Conservation (phyloP, 805 yeast species). For the Kluyveromyces wickerhamii region DNA sequence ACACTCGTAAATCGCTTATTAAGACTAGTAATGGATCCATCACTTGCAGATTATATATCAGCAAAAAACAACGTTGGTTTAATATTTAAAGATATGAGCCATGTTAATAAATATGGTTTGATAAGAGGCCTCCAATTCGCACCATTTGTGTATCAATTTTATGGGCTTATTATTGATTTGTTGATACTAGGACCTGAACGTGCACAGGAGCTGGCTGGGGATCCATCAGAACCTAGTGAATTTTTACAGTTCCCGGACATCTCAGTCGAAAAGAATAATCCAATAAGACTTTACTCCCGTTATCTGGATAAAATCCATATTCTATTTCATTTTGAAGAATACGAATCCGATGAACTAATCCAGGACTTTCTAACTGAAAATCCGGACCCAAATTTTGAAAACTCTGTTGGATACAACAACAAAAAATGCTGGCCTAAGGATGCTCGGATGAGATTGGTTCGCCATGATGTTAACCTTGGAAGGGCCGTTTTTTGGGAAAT, state of each 20-base stretch:
- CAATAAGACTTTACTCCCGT: constrained; percentile 73
- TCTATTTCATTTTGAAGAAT: constrained; percentile 63
- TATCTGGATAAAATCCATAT: constrained; percentile 78
- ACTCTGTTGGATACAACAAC: constrained; percentile 77
- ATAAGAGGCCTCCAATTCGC: constrained; percentile 86
- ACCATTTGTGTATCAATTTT: constrained; percentile 82
- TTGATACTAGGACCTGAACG: constrained; percentile 78
- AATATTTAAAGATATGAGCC: constrained; percentile 91
- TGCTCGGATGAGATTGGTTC: constrained; percentile 78
- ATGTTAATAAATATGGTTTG: constrained; percentile 81
- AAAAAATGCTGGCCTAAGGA: constrained; percentile 94
- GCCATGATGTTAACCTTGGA: constrained; percentile 88
- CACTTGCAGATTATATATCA: constrained; percentile 89
- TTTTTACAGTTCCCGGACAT: constrained; percentile 61
- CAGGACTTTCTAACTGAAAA: constrained; percentile 73
- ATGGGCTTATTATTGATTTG: constrained; percentile 79
- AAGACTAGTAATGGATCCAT: constrained; percentile 76
- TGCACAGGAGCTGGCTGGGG: constrained; percentile 82
- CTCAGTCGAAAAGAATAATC: constrained; percentile 57
- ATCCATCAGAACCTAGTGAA: constrained; percentile 61
- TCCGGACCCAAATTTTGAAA: constrained; percentile 90
- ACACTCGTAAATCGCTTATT: constrained; percentile 77
- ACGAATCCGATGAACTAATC: constrained; percentile 67
- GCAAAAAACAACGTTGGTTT: constrained; percentile 80
- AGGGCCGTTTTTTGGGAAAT: constrained; percentile 91